A percentile compares a stretch with the other conserved stretches of the same genome.
Conservation (phyloP, 352 stramenopile species). For the Globisporangium yorkense region DNA sequence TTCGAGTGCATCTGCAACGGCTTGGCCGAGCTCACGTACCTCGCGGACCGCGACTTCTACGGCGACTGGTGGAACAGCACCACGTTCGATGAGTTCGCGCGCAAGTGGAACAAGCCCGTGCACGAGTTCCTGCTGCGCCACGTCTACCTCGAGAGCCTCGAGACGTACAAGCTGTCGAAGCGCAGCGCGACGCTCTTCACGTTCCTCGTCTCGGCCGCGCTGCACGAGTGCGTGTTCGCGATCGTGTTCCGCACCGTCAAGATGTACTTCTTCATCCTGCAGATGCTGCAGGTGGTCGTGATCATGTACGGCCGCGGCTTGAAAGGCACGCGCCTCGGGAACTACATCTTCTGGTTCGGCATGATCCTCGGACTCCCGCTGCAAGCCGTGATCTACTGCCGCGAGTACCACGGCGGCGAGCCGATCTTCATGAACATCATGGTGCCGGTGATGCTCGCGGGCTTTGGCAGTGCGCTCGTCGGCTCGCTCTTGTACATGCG, state of each 20-base stretch:
- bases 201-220: conserved; percentile 93
- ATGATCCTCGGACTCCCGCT: conserved; percentile 73
- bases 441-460: conserved; percentile 66
- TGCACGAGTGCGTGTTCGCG: conserved; percentile 95
- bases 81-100: conserved; percentile 86
- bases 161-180: conserved; percentile 65
- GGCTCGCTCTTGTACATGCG: conserved; percentile 43
- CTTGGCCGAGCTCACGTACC: conserved; percentile 90
- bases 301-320: conserved; percentile 77
- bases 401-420: conserved; percentile 72
- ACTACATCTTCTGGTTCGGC: conserved; percentile 75
- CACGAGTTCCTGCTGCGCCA: conserved; percentile 92
- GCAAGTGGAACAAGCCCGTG: conserved; percentile 97
- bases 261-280: conserved; percentile 91
- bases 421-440: conserved; percentile 77
- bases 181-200: conserved; percentile 79
- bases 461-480: conserved; percentile 42
- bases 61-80: conserved; percentile 97
- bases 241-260: conserved; percentile 93
- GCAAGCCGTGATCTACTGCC: conserved; percentile 76
- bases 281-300: conserved; percentile 93
- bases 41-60: conserved; percentile 93
- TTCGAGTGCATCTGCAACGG: conserved; percentile 97
- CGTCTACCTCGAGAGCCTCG: conserved; percentile 75
- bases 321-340: conserved; percentile 67